phyloP scores from a whole-genome alignment of 306 rosid species.

The Ochetophila trinervis region DNA sequence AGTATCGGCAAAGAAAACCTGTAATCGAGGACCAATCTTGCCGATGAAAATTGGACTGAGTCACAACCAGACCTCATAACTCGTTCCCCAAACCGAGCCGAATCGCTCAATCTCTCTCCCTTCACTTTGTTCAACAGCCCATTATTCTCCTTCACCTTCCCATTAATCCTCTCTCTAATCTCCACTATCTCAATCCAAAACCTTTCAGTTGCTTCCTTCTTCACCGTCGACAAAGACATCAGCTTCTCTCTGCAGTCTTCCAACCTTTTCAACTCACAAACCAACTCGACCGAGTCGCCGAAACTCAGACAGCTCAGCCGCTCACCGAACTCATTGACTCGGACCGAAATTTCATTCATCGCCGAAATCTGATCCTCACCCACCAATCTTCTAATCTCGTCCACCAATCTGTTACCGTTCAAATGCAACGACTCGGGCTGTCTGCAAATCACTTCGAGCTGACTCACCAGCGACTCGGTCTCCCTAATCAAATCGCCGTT shows the following conservation, averaged over 20 bases:
- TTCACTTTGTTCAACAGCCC: conserved; percentile 10
- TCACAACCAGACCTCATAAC: conserved; percentile 26
- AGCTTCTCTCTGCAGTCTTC: conserved; percentile 49
- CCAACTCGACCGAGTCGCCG: conserved; percentile 66
- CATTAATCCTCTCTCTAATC: conserved; percentile 32
- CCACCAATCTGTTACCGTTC: conserved; percentile 41
- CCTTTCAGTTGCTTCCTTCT: conserved; percentile 13
- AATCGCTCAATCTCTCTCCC: conserved; percentile 29
- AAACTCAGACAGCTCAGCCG: conserved; percentile 53
- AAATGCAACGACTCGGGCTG: conserved; percentile 32
- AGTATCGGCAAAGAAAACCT: neutral
- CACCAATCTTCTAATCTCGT: conserved; percentile 42
- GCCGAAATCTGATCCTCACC: conserved; percentile 40
- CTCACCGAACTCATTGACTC: conserved; percentile 52
- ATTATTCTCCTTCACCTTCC: conserved; percentile 21
- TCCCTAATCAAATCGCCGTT: conserved; percentile 46
- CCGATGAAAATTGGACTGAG: conserved; percentile 45
- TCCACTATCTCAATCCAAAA: conserved; percentile 53
- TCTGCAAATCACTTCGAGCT: conserved; percentile 44
- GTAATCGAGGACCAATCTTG: conserved; percentile 31
- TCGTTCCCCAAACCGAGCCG: conserved; percentile 46
- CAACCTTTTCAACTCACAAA: conserved; percentile 51
- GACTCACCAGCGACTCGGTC: conserved; percentile 45
- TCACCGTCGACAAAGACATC: conserved; percentile 5
- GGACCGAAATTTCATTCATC: conserved; percentile 26